These are phyloP conservation scores for Lactifluus echinatus DNA, from an alignment of 768 basidiomycete species.

Conservation along the genomic window DNA sequence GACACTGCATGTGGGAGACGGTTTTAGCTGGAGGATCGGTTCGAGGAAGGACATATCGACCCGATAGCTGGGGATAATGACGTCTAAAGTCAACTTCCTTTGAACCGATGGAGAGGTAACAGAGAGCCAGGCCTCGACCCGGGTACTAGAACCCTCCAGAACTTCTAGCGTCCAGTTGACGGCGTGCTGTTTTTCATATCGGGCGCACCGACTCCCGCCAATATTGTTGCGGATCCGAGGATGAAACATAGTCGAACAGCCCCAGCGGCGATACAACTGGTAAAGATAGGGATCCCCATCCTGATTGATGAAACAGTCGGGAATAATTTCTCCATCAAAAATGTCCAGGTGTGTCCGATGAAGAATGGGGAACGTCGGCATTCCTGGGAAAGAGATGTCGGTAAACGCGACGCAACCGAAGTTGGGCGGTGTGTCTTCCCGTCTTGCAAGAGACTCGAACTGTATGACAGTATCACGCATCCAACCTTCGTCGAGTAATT, in stretches of 20 bases:
- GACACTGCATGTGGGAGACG: slow-evolving; percentile 35
- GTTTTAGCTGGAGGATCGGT: slow-evolving; percentile 35
- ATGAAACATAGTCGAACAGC: slow-evolving; percentile 38
- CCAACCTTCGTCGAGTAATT: slow-evolving; percentile 45
- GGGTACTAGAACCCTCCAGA: slow-evolving; percentile 34
- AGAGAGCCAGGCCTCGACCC: slow-evolving; percentile 33
- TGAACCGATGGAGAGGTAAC: slow-evolving; percentile 19
- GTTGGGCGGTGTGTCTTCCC: slow-evolving; percentile 32
- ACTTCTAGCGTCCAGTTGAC: slow-evolving; percentile 41
- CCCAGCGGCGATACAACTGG: slow-evolving; percentile 53
- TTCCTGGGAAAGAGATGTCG: slow-evolving; percentile 46
- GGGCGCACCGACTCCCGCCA: slow-evolving; percentile 38
- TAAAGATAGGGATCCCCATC: slow-evolving; percentile 51
- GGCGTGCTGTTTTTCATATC: slow-evolving; percentile 40
- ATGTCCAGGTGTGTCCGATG: slow-evolving; percentile 49
- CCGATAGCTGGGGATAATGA: slow-evolving; percentile 49
- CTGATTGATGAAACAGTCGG: slow-evolving; percentile 47
- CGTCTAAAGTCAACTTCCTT: slow-evolving; percentile 42
- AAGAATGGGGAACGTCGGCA: slow-evolving; percentile 54
- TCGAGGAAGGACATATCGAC: slow-evolving; percentile 39
- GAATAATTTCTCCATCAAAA: slow-evolving; percentile 42
- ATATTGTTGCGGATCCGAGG: slow-evolving; percentile 36
- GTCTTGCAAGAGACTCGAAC: slow-evolving; percentile 31
- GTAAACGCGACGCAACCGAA: slow-evolving; percentile 53
- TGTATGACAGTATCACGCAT: slow-evolving; percentile 33